Evolutionary conservation across 2,329 filamentous ascomycete species (phyloP).

Genomic region (Fusarium albosuccineum): DNA sequence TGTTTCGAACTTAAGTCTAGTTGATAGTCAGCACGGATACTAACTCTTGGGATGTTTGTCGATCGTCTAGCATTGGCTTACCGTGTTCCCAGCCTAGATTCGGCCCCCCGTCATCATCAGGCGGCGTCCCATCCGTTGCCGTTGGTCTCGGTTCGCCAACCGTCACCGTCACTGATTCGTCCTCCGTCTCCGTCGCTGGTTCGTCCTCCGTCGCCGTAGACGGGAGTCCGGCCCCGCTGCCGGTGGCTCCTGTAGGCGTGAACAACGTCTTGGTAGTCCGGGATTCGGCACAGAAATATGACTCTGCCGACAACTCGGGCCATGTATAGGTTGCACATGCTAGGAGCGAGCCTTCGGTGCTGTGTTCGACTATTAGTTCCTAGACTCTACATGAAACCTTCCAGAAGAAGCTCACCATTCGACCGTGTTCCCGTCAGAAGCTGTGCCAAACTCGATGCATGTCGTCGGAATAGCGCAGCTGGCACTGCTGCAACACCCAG

Average conservation of each 20-base stretch:
- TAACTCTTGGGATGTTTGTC: neutral
- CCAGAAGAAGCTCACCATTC: slow-evolving; percentile 12
- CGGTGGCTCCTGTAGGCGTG: too few relatives aligned
- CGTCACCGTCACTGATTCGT: too few relatives aligned
- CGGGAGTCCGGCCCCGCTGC: too few relatives aligned
- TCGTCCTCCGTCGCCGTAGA: too few relatives aligned
- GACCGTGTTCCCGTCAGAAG: slow-evolving; percentile 2
- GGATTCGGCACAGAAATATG: slow-evolving; percentile 21
- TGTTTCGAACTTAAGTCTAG: slow-evolving; percentile 23
- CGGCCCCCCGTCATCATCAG: neutral
- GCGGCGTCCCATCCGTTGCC: too few relatives aligned
- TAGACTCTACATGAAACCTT: neutral
- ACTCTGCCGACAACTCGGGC: slow-evolving; percentile 5
- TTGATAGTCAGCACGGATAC: neutral
- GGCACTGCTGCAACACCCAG: slow-evolving; percentile 21
- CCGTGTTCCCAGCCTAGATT: slow-evolving; percentile 23
- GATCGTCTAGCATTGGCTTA: slow-evolving; percentile 2
- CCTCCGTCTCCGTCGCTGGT: too few relatives aligned
- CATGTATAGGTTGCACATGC: slow-evolving; percentile 34
- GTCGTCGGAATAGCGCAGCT: slow-evolving; percentile 19
- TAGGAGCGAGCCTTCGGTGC: slow-evolving; percentile 11
- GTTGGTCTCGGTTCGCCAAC: too few relatives aligned
- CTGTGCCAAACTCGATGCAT: slow-evolving; percentile 29
- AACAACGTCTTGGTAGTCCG: slow-evolving; percentile 16
- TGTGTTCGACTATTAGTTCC: neutral